phyloP scores from a whole-genome alignment of 2,329 filamentous ascomycete genomes.

The Seiridium unicorne region DNA sequence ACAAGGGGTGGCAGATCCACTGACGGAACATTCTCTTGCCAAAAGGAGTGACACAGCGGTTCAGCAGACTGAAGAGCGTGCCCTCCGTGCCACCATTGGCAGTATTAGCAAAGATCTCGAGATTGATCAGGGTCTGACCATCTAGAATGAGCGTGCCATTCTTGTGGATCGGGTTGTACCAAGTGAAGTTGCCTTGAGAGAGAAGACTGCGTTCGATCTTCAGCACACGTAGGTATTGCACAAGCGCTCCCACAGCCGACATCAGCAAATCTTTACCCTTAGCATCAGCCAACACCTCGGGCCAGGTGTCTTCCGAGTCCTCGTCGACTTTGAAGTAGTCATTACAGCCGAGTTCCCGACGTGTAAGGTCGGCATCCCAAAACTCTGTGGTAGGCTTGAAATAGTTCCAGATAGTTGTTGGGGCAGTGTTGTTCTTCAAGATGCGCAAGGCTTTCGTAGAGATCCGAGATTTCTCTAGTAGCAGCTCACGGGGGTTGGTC shows the following conservation, averaged over 20 bases:
- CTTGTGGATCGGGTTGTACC: conserved; percentile 87
- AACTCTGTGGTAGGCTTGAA: conserved; percentile 87
- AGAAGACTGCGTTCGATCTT: conserved; percentile 88
- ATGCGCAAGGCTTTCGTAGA: conserved; percentile 90
- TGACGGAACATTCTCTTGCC: conserved; percentile 94
- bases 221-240: conserved; percentile 81
- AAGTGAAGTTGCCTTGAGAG: conserved; percentile 85
- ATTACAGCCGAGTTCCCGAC: conserved; percentile 75
- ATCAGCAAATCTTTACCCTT: conserved; percentile 80
- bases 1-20: conserved; percentile 95
- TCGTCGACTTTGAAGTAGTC: conserved; percentile 72
- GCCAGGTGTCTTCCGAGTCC: conserved; percentile 65
- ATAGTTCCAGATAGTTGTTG: conserved; percentile 93
- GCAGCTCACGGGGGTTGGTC: conserved; percentile 80
- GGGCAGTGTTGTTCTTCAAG: conserved; percentile 90
- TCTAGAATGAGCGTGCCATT: conserved; percentile 92
- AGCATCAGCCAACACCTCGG: conserved; percentile 67
- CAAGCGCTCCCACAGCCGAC: conserved; percentile 85
- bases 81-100: conserved; percentile 83
- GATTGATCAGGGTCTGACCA: conserved; percentile 93
- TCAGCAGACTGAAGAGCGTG: conserved; percentile 86
- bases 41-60: conserved; percentile 93
- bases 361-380: conserved; percentile 79
- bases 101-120: conserved; percentile 95
- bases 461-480: conserved; percentile 83